Evolutionary conservation across 805 yeast species (phyloP).

Genomic region (Candida vartiovaarae): DNA sequence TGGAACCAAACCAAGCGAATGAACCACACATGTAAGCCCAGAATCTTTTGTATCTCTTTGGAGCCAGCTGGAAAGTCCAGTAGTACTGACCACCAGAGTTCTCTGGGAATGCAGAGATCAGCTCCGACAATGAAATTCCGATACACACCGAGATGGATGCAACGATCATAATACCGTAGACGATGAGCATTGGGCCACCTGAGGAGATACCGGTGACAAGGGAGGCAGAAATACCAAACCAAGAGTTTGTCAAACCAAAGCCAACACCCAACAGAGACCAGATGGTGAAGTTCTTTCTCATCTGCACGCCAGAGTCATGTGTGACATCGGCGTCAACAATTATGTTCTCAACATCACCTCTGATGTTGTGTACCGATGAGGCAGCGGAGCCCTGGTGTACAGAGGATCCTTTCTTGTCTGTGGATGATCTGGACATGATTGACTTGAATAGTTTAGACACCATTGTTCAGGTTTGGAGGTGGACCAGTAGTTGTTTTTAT

Average conservation of each 20-base stretch:
- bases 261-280: conserved; percentile 50
- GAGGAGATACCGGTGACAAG: conserved; percentile 46
- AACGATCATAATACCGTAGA: conserved; percentile 49
- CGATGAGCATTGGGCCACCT: conserved; percentile 53
- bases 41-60: conserved; percentile 30
- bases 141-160: conserved; percentile 40
- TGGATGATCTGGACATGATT: conserved; percentile 1
- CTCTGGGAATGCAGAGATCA: conserved; percentile 43
- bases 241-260: conserved; percentile 53
- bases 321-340: conserved; percentile 5
- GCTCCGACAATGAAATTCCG: conserved; percentile 46
- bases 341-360: conserved; percentile 11
- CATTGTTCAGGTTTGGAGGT: background rate
- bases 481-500: background rate
- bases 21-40: conserved; percentile 53
- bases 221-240: conserved; percentile 55
- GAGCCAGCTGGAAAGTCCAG: conserved; percentile 51
- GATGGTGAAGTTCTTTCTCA: conserved; percentile 31
- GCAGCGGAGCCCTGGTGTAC: background rate
- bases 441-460: background rate
- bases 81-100: conserved; percentile 54
- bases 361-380: background rate
- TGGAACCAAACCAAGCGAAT: conserved; percentile 53
- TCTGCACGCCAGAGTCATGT: conserved; percentile 9
- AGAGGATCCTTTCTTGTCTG: background rate